Conservation (phyloP, 1,284 basidiomycete species). For the Pholiota adiposa region DNA sequence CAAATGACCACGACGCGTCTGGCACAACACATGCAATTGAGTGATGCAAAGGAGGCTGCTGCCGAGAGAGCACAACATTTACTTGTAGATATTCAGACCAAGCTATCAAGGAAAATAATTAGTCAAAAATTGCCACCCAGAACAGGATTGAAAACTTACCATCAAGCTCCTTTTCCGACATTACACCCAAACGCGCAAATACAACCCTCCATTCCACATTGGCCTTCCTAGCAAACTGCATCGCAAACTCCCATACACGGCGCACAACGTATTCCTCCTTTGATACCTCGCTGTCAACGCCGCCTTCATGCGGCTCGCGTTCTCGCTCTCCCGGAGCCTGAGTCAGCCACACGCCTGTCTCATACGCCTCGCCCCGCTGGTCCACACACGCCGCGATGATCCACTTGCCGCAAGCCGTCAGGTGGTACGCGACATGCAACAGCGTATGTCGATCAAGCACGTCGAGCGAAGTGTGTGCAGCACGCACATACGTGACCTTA, state of each 20-base stretch:
- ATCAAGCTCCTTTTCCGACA: slow-evolving; percentile 62
- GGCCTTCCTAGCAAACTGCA: slow-evolving; percentile 60
- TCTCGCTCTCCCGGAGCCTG: slow-evolving; percentile 37
- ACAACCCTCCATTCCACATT: slow-evolving; percentile 82
- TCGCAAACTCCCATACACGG: slow-evolving; percentile 71
- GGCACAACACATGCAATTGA: slow-evolving; percentile 60
- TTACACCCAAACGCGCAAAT: slow-evolving; percentile 65
- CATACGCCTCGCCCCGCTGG: slow-evolving; percentile 74
- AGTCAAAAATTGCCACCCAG: slow-evolving; percentile 5
- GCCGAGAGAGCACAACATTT: slow-evolving; percentile 23
- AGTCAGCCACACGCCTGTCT: slow-evolving; percentile 67
- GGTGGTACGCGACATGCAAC: slow-evolving; percentile 75
- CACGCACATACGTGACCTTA: slow-evolving; percentile 50
- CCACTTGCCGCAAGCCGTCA: slow-evolving; percentile 73
- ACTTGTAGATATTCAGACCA: slow-evolving; percentile 49
- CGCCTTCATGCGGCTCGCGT: slow-evolving; percentile 21
- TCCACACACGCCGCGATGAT: slow-evolving; percentile 76
- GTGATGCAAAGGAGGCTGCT: slow-evolving; percentile 51
- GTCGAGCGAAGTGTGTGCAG: slow-evolving; percentile 53
- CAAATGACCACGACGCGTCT: slow-evolving; percentile 56
- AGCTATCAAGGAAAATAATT: slow-evolving; percentile 42
- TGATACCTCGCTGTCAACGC: slow-evolving; percentile 20
- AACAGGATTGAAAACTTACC: slow-evolving; percentile 48
- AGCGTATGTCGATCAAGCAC: slow-evolving; percentile 72
- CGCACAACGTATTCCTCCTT: slow-evolving; percentile 46